Evolutionary conservation across 768 basidiomycete genomes (phyloP), one percentile per base, ranked within the genome.

Genomic region (Boletus vinaceobasis): DNA sequence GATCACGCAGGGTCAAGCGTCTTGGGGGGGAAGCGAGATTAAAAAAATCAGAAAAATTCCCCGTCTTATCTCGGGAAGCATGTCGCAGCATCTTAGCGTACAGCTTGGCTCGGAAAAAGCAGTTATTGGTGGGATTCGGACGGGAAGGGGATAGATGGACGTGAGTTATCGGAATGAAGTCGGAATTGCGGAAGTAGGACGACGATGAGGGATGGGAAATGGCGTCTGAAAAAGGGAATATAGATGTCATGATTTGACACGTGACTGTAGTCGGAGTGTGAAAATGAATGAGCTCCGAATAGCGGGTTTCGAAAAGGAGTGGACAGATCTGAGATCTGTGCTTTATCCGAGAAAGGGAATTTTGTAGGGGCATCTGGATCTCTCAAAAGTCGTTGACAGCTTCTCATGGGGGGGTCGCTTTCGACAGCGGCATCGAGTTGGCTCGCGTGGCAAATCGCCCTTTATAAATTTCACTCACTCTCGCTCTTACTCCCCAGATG

Each of bases 391-490:
- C 32, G 50, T 19, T 10, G 5, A 33, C 29, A 7, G 27, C 44
- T 64, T 66, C 61, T 68, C 53, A 61, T 56, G 62, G 46, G 52
- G 49, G 52, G 49, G 50, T n/a, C n/a, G 50, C 49, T 53, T 38
- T 53, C 51, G 52, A 53, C 52, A 53, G 36, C 35, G 23, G 23
- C 21, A 11, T 56, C 35, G 36, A n/a, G 32, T 31, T 51, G 63
- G 49, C 66, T 65, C 67, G 69, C 68, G 68, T 71, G 70, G 67
- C 65, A 37, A 40, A 44, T 48, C 50, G 48, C 48, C 43, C 39
- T 43, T 60, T 64, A 66, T 63, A 67, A 69, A 60, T 52, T 52
- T 55, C 32, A 11, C 7, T 8, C 57, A 50, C 59, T 58, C 53
- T 48, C 62, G 27, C n/a, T 11, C 5, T 35, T 5, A 6, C 15